These are phyloP conservation scores for Populus euphratica DNA, from an alignment of 345 rosid species.

Conservation along the genomic window DNA sequence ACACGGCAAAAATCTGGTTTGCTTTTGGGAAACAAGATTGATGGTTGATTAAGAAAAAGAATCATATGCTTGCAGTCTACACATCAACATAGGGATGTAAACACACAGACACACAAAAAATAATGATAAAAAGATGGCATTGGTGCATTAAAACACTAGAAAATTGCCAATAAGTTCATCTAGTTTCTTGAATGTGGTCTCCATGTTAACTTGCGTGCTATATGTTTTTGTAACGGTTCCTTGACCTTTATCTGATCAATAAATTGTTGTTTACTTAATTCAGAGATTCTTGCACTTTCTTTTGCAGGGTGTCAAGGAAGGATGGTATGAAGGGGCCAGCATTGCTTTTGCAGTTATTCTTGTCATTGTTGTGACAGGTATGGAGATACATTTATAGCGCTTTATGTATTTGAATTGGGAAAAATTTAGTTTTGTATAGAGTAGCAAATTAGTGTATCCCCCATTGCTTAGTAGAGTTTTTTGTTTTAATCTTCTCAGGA, in stretches of 20 bases:
- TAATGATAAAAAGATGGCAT: background rate
- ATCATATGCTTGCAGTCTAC: background rate
- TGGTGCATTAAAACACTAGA: background rate
- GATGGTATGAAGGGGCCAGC: constrained; percentile 99
- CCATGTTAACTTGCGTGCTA: background rate
- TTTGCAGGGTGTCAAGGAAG: constrained; percentile 69
- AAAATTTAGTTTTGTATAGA: background rate
- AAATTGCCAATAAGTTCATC: background rate
- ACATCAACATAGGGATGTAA: background rate
- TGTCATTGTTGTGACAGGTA: constrained; percentile 94
- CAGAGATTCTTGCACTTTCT: background rate
- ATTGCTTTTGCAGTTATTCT: constrained; percentile 95
- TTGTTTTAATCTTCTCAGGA: background rate
- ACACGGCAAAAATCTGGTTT: background rate
- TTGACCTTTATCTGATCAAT: background rate
- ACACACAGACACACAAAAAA: background rate
- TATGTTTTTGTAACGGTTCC: background rate
- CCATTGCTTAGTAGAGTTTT: background rate
- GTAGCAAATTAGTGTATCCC: background rate
- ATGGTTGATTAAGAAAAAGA: background rate
- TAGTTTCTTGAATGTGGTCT: background rate
- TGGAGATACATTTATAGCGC: constrained; percentile 1
- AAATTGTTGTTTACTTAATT: background rate
- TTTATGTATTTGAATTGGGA: background rate
- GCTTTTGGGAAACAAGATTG: background rate